A percentile compares a stretch with the other conserved stretches of the same genome.
These are phyloP conservation scores for Aspergillus unguis DNA, from an alignment of 2,329 filamentous ascomycete genomes.

Conservation along the genomic window DNA sequence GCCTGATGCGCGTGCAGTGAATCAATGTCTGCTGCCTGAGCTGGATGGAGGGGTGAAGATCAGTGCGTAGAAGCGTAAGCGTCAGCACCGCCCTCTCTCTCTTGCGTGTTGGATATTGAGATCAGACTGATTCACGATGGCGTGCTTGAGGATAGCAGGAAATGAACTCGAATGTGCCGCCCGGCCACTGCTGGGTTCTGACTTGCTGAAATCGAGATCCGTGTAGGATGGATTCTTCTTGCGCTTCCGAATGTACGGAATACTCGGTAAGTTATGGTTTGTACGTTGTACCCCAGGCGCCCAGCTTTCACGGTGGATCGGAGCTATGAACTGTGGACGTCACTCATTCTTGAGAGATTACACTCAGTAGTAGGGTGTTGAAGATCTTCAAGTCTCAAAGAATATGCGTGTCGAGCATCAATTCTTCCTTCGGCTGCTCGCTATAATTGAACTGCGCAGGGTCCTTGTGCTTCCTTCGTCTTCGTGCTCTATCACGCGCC, in stretches of 20 bases:
- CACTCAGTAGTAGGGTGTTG: background rate
- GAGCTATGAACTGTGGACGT: background rate
- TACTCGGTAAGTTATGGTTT: no score
- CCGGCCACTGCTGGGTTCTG: background rate
- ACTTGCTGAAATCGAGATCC: no score
- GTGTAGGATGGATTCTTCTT: no score
- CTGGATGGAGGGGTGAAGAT: conserved; percentile 22
- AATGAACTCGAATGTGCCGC: no score
- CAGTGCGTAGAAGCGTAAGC: conserved; percentile 22
- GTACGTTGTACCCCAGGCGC: background rate
- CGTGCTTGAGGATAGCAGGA: conserved; percentile 27
- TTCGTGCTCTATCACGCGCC: conserved; percentile 11
- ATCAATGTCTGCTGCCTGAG: conserved; percentile 20
- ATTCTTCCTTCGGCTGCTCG: background rate
- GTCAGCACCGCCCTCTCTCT: conserved; percentile 14
- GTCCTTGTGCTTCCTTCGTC: background rate
- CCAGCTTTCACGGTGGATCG: conserved; percentile 11
- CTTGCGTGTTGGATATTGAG: conserved; percentile 20
- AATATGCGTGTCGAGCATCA: background rate
- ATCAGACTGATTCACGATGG: conserved; percentile 34
- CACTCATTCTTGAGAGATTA: conserved; percentile 3
- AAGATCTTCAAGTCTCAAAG: background rate
- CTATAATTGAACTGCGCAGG: background rate
- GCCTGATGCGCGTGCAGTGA: conserved; percentile 17
- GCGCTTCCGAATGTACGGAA: no score